phyloP scores from a whole-genome alignment of 129 eudicot genomes.

The Kitagawia praeruptora region DNA sequence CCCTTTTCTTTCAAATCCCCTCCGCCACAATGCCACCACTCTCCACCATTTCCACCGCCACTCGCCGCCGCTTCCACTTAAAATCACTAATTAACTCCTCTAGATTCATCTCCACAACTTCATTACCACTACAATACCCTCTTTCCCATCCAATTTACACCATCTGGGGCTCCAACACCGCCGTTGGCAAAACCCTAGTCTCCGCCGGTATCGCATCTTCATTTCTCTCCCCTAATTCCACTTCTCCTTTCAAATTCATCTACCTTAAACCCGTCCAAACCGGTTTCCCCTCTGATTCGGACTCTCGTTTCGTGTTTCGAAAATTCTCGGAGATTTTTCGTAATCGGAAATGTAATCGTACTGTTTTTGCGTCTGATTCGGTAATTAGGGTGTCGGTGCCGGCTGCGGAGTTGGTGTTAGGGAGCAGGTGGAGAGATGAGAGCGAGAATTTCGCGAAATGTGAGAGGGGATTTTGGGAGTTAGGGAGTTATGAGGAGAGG shows the following conservation, averaged over 20 bases:
- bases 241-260: conserved; percentile 26
- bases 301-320: conserved; percentile 52
- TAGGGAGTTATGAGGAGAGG: conserved; percentile 41
- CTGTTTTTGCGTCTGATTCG: conserved; percentile 55
- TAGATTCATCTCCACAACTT: conserved; percentile 24
- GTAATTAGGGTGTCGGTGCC: conserved; percentile 38
- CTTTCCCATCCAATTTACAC: conserved; percentile 90
- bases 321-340: conserved; percentile 45
- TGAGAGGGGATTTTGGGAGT: conserved; percentile 28
- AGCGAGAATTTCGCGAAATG: background rate
- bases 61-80: conserved; percentile 33
- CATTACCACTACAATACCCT: conserved; percentile 41
- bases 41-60: conserved; percentile 17
- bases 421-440: background rate
- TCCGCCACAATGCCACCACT: conserved; percentile 21
- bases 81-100: conserved; percentile 17
- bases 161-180: conserved; percentile 89
- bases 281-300: conserved; percentile 84
- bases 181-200: conserved; percentile 94
- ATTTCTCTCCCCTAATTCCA: conserved; percentile 27
- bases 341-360: conserved; percentile 17
- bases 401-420: conserved; percentile 19
- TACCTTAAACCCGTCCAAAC: conserved; percentile 91
- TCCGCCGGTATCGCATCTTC: conserved; percentile 82
- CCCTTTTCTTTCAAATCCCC: background rate